These are phyloP conservation scores for Starmerella apis DNA, from an alignment of 805 yeast genomes.

Conservation along the genomic window DNA sequence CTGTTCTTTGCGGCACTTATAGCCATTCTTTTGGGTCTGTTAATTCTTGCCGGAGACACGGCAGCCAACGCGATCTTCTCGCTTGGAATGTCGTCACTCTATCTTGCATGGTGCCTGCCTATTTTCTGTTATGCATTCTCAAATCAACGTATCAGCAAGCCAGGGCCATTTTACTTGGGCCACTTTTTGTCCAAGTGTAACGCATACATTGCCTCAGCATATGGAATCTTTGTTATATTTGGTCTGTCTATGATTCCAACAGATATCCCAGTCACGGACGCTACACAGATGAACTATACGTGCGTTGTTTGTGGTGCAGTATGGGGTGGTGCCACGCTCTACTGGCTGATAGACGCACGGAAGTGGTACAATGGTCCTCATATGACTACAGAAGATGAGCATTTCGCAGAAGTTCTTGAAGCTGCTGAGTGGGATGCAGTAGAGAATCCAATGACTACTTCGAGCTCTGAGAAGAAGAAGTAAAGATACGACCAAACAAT, in stretches of 20 bases:
- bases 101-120: constrained; percentile 55
- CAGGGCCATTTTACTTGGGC: constrained; percentile 63
- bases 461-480: neutral
- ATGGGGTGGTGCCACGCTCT: constrained; percentile 44
- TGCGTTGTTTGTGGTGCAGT: constrained; percentile 52
- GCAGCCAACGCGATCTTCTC: constrained; percentile 64
- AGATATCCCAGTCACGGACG: constrained; percentile 28
- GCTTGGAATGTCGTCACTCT: constrained; percentile 51
- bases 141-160: constrained; percentile 43
- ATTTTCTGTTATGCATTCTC: constrained; percentile 41
- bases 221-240: constrained; percentile 42
- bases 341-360: constrained; percentile 45
- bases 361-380: constrained; percentile 50
- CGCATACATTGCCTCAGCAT: constrained; percentile 40
- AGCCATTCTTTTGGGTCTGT: constrained; percentile 44
- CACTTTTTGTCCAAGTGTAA: constrained; percentile 37
- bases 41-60: constrained; percentile 47
- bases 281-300: constrained; percentile 56
- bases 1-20: constrained; percentile 45
- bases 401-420: constrained; percentile 17
- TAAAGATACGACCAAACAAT: too few relatives aligned
- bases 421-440: constrained; percentile 14
- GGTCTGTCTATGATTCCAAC: constrained; percentile 54
- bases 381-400: constrained; percentile 22
- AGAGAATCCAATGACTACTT: neutral